Conservation (phyloP, 192 early-diverging fungal species). For the Ambispora gerdemannii region DNA sequence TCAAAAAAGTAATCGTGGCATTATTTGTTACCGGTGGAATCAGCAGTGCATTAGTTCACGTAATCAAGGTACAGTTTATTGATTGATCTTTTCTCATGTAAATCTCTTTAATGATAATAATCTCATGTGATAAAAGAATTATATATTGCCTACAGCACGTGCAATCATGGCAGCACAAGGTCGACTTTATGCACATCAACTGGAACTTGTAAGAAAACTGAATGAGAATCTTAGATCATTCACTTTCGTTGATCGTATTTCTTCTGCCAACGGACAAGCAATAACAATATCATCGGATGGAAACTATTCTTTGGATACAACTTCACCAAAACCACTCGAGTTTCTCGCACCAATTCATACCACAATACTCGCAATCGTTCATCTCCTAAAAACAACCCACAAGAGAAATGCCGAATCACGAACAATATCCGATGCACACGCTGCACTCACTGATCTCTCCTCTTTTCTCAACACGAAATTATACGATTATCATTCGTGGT, state of each 20-base stretch:
- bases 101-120: not conserved
- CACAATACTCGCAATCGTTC: not conserved
- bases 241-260: not conserved
- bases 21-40: not conserved
- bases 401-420: not conserved
- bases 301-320: not conserved
- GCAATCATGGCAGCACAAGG: not conserved
- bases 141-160: not conserved
- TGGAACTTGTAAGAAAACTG: not conserved
- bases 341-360: not conserved
- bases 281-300: not conserved
- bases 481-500: too few relatives aligned
- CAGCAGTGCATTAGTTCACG: not conserved
- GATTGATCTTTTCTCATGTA: not conserved
- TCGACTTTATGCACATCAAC: constrained; percentile 1
- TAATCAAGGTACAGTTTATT: not conserved
- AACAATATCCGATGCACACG: not conserved
- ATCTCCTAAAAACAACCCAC: not conserved
- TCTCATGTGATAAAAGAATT: not conserved
- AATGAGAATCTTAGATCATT: not conserved
- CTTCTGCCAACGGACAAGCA: too few relatives aligned
- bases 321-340: not conserved
- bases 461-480: too few relatives aligned
- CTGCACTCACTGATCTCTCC: not conserved
- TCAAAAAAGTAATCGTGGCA: not conserved